phyloP scores from a whole-genome alignment of 2,329 filamentous ascomycete genomes.

The Aspergillaceae sp. region DNA sequence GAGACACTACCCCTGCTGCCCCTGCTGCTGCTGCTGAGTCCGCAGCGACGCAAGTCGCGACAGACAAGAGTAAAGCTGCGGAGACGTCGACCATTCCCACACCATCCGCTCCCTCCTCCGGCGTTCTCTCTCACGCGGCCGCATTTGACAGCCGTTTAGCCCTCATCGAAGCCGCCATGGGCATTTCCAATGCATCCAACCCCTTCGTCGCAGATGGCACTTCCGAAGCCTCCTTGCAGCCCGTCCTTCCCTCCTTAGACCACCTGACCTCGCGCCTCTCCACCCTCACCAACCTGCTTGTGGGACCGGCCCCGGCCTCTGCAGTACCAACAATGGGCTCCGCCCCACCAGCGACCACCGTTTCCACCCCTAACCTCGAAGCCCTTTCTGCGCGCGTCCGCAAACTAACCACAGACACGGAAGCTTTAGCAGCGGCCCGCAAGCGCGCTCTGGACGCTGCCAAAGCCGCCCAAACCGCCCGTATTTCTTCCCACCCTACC shows the following conservation, averaged over 20 bases:
- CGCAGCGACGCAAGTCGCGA: constrained; percentile 1
- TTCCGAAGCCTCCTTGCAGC: constrained; percentile 46
- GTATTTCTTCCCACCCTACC: constrained; percentile 24
- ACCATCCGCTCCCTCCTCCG: constrained; percentile 25
- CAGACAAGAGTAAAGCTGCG: constrained; percentile 2
- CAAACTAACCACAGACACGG: constrained; percentile 38
- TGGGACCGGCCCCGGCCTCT: constrained; percentile 25
- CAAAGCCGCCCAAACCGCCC: constrained; percentile 33
- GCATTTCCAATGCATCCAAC: constrained; percentile 62
- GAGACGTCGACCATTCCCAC: not conserved
- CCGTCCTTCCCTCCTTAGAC: constrained; percentile 75
- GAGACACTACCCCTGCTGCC: not conserved
- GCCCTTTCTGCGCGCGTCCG: constrained; percentile 35
- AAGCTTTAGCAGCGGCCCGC: constrained; percentile 35
- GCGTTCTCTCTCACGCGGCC: constrained; percentile 66
- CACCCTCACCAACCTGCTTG: constrained; percentile 51
- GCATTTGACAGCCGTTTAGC: constrained; percentile 79
- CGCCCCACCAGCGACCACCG: constrained; percentile 15
- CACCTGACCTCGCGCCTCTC: constrained; percentile 71
- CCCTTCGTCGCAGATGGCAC: constrained; percentile 40
- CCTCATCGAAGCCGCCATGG: constrained; percentile 70
- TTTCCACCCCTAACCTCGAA: constrained; percentile 37
- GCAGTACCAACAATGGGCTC: constrained; percentile 14
- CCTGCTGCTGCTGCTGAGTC: constrained; percentile 6
- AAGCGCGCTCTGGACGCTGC: constrained; percentile 36